phyloP scores from a whole-genome alignment of 176 grass and related monocot genomes.

The Thalia dealbata region DNA sequence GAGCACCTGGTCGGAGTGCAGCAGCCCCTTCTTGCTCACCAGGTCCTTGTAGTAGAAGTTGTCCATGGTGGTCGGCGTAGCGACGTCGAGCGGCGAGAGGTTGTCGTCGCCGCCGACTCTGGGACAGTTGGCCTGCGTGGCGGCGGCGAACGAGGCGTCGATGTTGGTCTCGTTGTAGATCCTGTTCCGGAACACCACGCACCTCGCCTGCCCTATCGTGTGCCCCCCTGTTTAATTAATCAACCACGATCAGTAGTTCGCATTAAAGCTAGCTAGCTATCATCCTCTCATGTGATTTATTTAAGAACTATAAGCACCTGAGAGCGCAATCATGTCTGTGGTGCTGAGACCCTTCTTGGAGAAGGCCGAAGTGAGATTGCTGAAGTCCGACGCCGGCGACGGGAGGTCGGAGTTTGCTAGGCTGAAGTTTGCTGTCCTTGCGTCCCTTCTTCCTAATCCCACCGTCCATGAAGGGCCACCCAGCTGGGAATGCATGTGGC shows the following conservation, averaged over 20 bases:
- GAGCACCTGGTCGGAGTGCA: slow-evolving; percentile 54
- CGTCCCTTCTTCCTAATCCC: slow-evolving; percentile 37
- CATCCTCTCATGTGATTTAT: no score
- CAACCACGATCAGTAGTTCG: no score
- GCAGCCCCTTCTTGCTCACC: slow-evolving; percentile 29
- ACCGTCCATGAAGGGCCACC: slow-evolving; percentile 51
- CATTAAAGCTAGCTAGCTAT: no score
- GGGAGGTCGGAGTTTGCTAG: slow-evolving; percentile 51
- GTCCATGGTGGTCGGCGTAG: slow-evolving; percentile 30
- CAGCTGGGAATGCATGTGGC: no score
- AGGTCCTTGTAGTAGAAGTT: slow-evolving; percentile 42
- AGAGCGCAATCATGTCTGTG: slow-evolving; percentile 51
- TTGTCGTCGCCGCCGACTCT: slow-evolving; percentile 40
- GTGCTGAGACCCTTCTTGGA: slow-evolving; percentile 37
- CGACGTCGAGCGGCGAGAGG: slow-evolving; percentile 35
- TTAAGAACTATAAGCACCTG: no score
- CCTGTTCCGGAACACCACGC: slow-evolving; percentile 28
- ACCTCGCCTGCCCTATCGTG: slow-evolving; percentile 54
- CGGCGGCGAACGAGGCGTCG: slow-evolving; percentile 25
- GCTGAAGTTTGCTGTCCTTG: slow-evolving; percentile 38
- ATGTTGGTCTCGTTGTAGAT: slow-evolving; percentile 52
- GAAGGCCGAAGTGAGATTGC: slow-evolving; percentile 34
- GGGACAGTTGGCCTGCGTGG: slow-evolving; percentile 37
- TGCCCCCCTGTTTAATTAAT: slow-evolving; percentile 22
- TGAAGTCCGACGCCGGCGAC: slow-evolving; percentile 20